Conservation (phyloP, 805 yeast species). For the Saccharomyces mikatae region DNA sequence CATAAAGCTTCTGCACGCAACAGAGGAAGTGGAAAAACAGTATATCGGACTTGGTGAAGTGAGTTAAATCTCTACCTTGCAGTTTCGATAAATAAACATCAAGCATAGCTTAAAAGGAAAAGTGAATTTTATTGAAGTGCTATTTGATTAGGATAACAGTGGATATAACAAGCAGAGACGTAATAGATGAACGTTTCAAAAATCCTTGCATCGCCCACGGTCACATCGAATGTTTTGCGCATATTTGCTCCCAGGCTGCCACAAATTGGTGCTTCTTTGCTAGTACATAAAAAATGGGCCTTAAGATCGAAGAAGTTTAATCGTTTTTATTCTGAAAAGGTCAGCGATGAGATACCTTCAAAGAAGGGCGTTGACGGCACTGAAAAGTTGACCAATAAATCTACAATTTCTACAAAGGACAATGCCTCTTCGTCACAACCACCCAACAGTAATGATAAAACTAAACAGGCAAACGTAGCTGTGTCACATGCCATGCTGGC, state of each 20-base stretch:
- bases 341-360: background rate
- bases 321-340: background rate
- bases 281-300: background rate
- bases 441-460: background rate
- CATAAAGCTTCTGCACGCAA: background rate
- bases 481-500: conserved; percentile 40
- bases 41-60: background rate
- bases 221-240: background rate
- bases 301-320: background rate
- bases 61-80: background rate
- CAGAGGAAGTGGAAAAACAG: background rate
- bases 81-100: background rate
- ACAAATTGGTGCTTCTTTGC: background rate
- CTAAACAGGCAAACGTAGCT: conserved; percentile 2
- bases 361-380: background rate
- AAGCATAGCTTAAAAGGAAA: background rate
- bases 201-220: background rate
- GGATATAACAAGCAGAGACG: background rate
- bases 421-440: background rate
- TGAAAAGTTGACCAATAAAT: background rate
- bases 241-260: background rate
- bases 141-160: background rate
- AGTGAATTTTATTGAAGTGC: background rate
- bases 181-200: background rate
- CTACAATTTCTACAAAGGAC: background rate